phyloP scores from a whole-genome alignment of 116 monocot species.

The Zostera marina region DNA sequence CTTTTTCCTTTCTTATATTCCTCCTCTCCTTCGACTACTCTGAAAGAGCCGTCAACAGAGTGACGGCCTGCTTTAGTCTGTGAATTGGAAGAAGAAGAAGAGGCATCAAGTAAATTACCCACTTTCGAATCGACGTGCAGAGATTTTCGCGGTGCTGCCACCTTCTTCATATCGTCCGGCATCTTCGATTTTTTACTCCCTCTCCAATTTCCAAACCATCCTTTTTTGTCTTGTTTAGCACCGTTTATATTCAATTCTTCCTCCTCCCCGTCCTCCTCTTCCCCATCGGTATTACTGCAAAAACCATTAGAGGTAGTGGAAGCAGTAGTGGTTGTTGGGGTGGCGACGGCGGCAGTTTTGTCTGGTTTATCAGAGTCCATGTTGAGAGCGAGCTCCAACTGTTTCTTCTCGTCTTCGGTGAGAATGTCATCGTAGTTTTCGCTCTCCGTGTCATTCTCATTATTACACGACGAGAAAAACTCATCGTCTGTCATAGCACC shows the following conservation, averaged over 20 bases:
- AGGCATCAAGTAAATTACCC: slow-evolving; percentile 34
- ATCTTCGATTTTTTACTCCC: too few species aligned
- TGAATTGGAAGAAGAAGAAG: slow-evolving; percentile 19
- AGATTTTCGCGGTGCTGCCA: slow-evolving; percentile 47
- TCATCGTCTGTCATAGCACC: slow-evolving; percentile 90
- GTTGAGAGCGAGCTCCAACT: slow-evolving; percentile 33
- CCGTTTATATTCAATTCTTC: slow-evolving; percentile 9
- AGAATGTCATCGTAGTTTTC: slow-evolving; percentile 11
- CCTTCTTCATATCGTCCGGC: slow-evolving; percentile 15
- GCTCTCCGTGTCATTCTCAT: slow-evolving; percentile 53
- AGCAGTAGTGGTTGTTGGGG: too few species aligned
- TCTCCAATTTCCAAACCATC: slow-evolving; percentile 76
- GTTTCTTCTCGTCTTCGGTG: slow-evolving; percentile 36
- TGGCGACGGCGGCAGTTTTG: too few species aligned
- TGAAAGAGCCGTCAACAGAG: slow-evolving; percentile 27
- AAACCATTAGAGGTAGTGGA: too few species aligned
- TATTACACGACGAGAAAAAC: slow-evolving; percentile 44
- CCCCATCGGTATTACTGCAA: too few species aligned
- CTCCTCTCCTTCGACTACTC: slow-evolving; percentile 5
- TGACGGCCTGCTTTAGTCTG: slow-evolving; percentile 34
- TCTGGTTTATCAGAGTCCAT: too few species aligned
- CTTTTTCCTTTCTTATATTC: slow-evolving; percentile 8
- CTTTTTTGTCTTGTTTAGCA: slow-evolving; percentile 24
- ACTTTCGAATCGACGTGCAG: slow-evolving; percentile 51
- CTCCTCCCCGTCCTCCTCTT: slow-evolving; percentile 6